Evolutionary conservation across 2,329 filamentous ascomycete genomes (phyloP).

Genomic region (Westerdykella sp.): DNA sequence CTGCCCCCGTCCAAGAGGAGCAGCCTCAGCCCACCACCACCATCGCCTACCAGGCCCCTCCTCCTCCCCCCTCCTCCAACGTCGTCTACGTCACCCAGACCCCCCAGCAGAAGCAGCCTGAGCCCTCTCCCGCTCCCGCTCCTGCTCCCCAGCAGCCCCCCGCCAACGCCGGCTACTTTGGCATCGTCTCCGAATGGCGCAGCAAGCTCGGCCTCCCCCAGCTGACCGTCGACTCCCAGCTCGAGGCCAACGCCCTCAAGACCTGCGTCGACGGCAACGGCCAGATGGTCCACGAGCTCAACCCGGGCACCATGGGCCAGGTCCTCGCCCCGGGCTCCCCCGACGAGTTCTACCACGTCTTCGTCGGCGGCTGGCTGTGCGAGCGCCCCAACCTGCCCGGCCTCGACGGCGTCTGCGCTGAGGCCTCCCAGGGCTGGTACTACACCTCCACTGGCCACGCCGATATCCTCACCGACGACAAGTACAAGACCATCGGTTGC

Average conservation of each 20-base stretch:
- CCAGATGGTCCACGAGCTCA: conserved; percentile 29
- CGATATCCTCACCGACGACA: not conserved
- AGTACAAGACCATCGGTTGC: conserved; percentile 1
- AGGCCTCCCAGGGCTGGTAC: not conserved
- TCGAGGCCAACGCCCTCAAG: conserved; percentile 23
- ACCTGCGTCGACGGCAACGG: conserved; percentile 20
- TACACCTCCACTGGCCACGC: conserved; percentile 1
- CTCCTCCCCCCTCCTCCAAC: conserved; percentile 3
- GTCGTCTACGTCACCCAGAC: not conserved
- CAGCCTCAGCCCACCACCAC: not conserved
- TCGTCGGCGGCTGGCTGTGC: conserved; percentile 34
- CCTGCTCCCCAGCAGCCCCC: conserved; percentile 8
- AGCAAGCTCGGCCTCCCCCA: conserved; percentile 19
- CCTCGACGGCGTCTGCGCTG: conserved; percentile 18
- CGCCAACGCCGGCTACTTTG: conserved; percentile 19
- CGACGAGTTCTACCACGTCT: conserved; percentile 24
- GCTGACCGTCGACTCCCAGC: conserved; percentile 14
- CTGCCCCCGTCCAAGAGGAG: not conserved
- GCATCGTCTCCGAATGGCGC: conserved; percentile 23
- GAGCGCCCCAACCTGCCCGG: conserved; percentile 23
- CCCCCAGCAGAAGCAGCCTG: not conserved
- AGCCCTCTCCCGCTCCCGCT: conserved; percentile 5
- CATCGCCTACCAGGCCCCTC: conserved; percentile 4
- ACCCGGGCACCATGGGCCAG: conserved; percentile 24
- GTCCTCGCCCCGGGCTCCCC: conserved; percentile 23